Evolutionary conservation across 805 yeast species (phyloP), one percentile per base, ranked within the genome.

Genomic region (Yarrowia sp.): DNA sequence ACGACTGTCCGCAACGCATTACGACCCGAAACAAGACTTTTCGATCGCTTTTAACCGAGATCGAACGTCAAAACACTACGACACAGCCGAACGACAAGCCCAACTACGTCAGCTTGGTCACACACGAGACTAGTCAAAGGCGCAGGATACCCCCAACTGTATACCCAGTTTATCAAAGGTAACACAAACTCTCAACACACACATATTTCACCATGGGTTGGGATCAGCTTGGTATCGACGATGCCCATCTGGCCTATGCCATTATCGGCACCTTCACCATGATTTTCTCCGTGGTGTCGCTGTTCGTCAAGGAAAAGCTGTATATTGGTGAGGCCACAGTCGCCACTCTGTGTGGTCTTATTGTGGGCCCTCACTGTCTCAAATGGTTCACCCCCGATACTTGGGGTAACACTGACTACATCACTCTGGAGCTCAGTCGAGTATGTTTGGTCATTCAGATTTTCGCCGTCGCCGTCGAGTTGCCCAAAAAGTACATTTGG

Each of bases 311-410:
- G 73, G 97, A 92, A 74, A 83, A 84, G 69, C 81, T 91, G 11
- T 92, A 88, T 73, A 87, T 92, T 18, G 97, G 97, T 68, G 98
- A 92, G 75, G 96, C 97, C 6, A 87, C 95, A 0, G 90, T 90
- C 2, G 96, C 97, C 0, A 85, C 93, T 3, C 79, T 90, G 5
- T 88, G 89, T 45, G 98, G 98, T 0, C 78, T 91, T 10, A 89
- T 92, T 18, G 85, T 92, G 8, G 98, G 98, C 0, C 97, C 98
- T 0, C 90, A 89, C 71, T 88, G 90, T 71, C 76, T 91, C 38
- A 77, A 86, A 65, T 90, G 97, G 96, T 89, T 92, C 72, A 75
- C 86, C 65, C 98, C 98, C 2, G 75, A 84, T 8, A 77, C 82
- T 5, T 92, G 98, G 98, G 96, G 96, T 0, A 87, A 91, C 72